phyloP scores from a whole-genome alignment of 305 asterid genomes.

The Fraxinus sp. region DNA sequence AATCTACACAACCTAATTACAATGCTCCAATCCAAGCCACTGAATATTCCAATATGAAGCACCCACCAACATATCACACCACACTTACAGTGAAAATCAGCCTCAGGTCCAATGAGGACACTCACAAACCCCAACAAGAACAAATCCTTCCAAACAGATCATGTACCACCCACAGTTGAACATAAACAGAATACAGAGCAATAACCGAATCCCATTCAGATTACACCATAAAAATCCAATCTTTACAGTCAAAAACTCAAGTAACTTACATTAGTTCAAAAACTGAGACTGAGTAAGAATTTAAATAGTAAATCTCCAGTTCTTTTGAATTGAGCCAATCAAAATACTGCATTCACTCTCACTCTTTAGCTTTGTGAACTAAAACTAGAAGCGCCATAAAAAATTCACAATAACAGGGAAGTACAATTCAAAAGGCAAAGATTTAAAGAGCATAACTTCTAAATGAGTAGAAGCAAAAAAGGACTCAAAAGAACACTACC shows the following conservation, averaged over 20 bases:
- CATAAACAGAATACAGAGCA: conserved; percentile 3
- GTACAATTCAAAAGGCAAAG: conserved; percentile 15
- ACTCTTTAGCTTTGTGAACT: conserved; percentile 7
- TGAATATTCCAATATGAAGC: conserved; percentile 8
- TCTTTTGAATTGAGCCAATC: conserved; percentile 6
- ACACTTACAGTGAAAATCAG: background rate
- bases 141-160: background rate
- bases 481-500: conserved; percentile 33
- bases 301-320: conserved; percentile 16
- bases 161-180: background rate
- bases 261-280: conserved; percentile 19
- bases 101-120: background rate
- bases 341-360: background rate
- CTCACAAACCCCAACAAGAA: background rate
- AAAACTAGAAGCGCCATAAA: conserved; percentile 22
- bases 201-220: conserved; percentile 26
- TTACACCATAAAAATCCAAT: conserved; percentile 23
- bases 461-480: conserved; percentile 20
- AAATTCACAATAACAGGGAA: conserved; percentile 9
- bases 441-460: conserved; percentile 30
- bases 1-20: background rate
- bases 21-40: conserved; percentile 23
- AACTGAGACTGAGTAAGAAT: background rate
- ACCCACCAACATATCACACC: background rate
- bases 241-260: conserved; percentile 12